phyloP scores from a whole-genome alignment of 2,329 filamentous ascomycete species.

The Claviceps sp. region DNA sequence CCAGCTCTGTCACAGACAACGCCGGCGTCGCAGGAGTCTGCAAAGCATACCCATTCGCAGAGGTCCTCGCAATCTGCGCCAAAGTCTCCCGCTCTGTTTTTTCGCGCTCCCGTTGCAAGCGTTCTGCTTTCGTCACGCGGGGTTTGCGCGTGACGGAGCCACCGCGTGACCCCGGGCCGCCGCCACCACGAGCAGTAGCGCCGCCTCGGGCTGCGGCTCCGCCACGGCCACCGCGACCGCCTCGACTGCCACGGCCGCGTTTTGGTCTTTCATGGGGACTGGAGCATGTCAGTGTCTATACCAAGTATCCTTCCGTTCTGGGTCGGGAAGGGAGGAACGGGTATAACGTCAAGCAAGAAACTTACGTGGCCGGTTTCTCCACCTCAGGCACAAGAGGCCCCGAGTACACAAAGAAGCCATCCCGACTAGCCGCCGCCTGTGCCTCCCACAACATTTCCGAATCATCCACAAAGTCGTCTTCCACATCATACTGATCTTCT shows the following conservation, averaged over 20 bases:
- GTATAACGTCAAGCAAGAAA: background rate
- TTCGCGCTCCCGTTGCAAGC: slow-evolving; percentile 67
- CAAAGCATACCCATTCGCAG: slow-evolving; percentile 22
- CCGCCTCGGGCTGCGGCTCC: slow-evolving; percentile 48
- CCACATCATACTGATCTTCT: slow-evolving; percentile 72
- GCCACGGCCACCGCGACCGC: slow-evolving; percentile 44
- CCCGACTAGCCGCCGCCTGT: slow-evolving; percentile 82
- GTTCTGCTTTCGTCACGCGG: slow-evolving; percentile 74
- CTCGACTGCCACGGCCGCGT: slow-evolving; percentile 44
- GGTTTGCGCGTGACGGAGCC: slow-evolving; percentile 66
- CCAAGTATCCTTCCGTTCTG: no score
- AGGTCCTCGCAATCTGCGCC: slow-evolving; percentile 26
- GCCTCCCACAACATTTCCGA: slow-evolving; percentile 93
- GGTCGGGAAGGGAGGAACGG: no score
- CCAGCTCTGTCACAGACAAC: slow-evolving; percentile 24
- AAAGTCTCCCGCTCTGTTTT: slow-evolving; percentile 58
- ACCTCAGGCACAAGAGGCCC: slow-evolving; percentile 80
- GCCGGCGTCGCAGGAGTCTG: slow-evolving; percentile 25
- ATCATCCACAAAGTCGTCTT: slow-evolving; percentile 81
- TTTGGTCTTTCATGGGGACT: slow-evolving; percentile 64
- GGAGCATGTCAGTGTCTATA: slow-evolving; percentile 1
- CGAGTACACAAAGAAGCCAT: slow-evolving; percentile 97
- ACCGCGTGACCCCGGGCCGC: slow-evolving; percentile 58
- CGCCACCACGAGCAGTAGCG: slow-evolving; percentile 32
- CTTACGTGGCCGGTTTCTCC: slow-evolving; percentile 50